Conservation (phyloP, 495 filamentous ascomycete species). For the Aspergillus ellipticus region DNA sequence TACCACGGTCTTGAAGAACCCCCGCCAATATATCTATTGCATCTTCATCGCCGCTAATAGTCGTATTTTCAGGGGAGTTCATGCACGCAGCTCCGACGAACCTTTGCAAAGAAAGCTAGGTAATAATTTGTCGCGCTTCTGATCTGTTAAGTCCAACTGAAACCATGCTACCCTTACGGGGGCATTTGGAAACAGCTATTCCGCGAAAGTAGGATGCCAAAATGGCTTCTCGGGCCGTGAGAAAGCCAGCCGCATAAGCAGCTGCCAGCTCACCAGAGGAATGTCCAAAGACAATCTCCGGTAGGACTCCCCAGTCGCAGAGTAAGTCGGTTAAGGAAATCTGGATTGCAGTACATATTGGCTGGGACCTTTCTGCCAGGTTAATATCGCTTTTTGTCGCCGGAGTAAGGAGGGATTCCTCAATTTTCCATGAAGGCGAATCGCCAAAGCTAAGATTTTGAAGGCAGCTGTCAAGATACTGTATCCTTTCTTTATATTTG, state of each 20-base stretch:
- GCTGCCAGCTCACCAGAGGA: conserved; percentile 12
- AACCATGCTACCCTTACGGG: background rate
- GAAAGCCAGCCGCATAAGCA: conserved; percentile 7
- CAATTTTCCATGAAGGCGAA: background rate
- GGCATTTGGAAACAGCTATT: background rate
- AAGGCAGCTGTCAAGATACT: background rate
- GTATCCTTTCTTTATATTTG: background rate
- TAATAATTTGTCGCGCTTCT: background rate
- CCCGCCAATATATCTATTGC: conserved; percentile 26
- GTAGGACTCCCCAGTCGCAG: conserved; percentile 2
- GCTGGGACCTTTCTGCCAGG: conserved; percentile 31
- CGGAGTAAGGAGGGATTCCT: background rate
- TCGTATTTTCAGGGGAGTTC: conserved; percentile 17
- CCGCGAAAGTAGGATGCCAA: conserved; percentile 9
- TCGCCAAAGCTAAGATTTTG: background rate
- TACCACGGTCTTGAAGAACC: background rate
- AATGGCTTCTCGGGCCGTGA: conserved; percentile 7
- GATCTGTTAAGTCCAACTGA: background rate
- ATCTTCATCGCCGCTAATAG: conserved; percentile 21
- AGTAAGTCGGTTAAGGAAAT: conserved; percentile 16
- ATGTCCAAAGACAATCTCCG: conserved; percentile 9
- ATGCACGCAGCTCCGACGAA: conserved; percentile 2
- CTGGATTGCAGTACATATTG: conserved; percentile 23
- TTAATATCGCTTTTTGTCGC: background rate
- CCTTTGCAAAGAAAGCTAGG: background rate